Conservation (phyloP, 768 basidiomycete species). For the Amanita rimosa region DNA sequence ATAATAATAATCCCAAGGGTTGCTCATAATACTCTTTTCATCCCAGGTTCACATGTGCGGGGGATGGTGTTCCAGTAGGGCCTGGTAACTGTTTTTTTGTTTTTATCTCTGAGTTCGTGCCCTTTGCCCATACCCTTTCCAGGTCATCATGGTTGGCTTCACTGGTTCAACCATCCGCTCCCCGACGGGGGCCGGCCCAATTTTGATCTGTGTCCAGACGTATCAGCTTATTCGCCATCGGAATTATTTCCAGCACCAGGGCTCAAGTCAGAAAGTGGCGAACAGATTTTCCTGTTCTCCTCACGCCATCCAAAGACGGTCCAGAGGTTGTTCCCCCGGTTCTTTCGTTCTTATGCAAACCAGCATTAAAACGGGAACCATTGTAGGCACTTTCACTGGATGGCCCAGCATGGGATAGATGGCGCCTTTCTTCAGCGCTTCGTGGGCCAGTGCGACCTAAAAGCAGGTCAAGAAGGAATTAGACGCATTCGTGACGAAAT, state of each 20-base stretch:
- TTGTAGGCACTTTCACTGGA: constrained; percentile 65
- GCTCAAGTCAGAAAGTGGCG: constrained; percentile 40
- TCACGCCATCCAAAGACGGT: constrained; percentile 70
- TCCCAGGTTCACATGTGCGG: constrained; percentile 58
- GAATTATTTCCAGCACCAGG: constrained; percentile 67
- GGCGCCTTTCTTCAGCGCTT: constrained; percentile 80
- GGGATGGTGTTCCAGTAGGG: constrained; percentile 57
- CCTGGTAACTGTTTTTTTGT: constrained; percentile 27
- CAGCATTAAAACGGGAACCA: too few species aligned
- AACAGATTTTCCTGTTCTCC: constrained; percentile 65
- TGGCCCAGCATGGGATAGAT: constrained; percentile 73
- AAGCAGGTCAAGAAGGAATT: constrained; percentile 43
- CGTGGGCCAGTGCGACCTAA: constrained; percentile 52
- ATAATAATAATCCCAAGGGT: neutral
- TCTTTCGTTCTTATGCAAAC: neutral
- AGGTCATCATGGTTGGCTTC: constrained; percentile 81
- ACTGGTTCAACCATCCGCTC: constrained; percentile 70
- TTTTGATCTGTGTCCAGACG: constrained; percentile 73
- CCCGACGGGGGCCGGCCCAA: constrained; percentile 61
- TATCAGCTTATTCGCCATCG: constrained; percentile 54
- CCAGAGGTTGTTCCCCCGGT: constrained; percentile 25
- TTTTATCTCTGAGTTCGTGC: neutral
- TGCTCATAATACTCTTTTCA: neutral
- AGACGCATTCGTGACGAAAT: constrained; percentile 62
- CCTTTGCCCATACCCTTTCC: neutral